Evolutionary conservation across 768 basidiomycete genomes (phyloP).

Genomic region (Boletus sp.): DNA sequence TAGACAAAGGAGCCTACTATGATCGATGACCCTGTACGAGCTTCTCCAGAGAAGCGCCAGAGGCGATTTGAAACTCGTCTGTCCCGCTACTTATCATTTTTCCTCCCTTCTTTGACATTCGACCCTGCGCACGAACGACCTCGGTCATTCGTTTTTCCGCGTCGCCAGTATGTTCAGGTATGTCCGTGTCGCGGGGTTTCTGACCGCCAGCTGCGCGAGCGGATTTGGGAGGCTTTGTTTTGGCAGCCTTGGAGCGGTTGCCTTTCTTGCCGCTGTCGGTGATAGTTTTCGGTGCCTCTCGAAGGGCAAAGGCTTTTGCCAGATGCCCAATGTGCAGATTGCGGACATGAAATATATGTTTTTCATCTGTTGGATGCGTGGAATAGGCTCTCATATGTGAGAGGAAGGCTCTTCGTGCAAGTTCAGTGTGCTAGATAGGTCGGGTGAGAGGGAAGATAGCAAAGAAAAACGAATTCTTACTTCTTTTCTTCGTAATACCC

Average conservation of each 20-base stretch:
- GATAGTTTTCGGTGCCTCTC: constrained; percentile 68
- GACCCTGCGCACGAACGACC: constrained; percentile 80
- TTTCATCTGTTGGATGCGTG: constrained; percentile 93
- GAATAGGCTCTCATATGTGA: constrained; percentile 97
- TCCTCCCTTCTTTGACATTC: constrained; percentile 77
- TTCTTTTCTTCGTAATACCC: constrained; percentile 74
- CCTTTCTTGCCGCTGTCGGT: constrained; percentile 25
- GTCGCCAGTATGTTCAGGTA: constrained; percentile 39
- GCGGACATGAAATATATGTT: constrained; percentile 94
- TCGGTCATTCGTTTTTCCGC: constrained; percentile 85
- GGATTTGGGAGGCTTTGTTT: constrained; percentile 3
- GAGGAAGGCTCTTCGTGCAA: constrained; percentile 83
- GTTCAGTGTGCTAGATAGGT: constrained; percentile 60
- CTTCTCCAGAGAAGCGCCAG: constrained; percentile 60
- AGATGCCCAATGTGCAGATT: constrained; percentile 93
- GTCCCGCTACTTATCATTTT: constrained; percentile 64
- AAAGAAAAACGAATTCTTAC: constrained; percentile 42
- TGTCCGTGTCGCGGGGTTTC: constrained; percentile 36
- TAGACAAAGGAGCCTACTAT: constrained; percentile 9
- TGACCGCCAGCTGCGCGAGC: constrained; percentile 17
- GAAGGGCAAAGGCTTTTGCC: constrained; percentile 87
- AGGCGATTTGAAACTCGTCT: constrained; percentile 78
- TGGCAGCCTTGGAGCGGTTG: neutral
- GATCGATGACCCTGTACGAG: constrained; percentile 38
- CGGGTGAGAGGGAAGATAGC: constrained; percentile 2